Conservation (phyloP, 2,329 filamentous ascomycete genomes). For the Aureobasidium zeae region DNA sequence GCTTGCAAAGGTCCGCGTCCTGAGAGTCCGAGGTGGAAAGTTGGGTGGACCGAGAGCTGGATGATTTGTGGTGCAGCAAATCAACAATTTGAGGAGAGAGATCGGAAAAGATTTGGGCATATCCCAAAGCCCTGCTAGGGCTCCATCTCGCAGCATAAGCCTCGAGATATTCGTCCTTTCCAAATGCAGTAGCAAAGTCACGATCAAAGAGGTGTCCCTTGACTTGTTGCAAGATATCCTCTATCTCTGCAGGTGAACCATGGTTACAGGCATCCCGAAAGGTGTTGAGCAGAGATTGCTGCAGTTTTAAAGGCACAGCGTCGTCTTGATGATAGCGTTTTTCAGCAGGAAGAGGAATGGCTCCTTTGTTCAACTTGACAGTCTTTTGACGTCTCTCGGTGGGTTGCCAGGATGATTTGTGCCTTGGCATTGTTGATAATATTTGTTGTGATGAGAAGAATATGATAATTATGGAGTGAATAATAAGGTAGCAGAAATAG, state of each 20-base stretch:
- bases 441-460: not conserved
- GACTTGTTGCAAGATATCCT: conserved; percentile 61
- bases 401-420: conserved; percentile 13
- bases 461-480: not conserved
- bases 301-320: conserved; percentile 32
- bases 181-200: conserved; percentile 76
- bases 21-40: too few species aligned
- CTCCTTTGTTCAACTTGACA: not conserved
- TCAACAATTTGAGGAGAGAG: conserved; percentile 20
- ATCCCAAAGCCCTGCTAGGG: conserved; percentile 73
- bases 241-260: conserved; percentile 37
- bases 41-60: not conserved
- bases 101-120: conserved; percentile 51
- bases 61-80: not conserved
- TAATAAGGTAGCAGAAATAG: not conserved
- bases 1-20: not conserved
- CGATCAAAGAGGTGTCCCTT: conserved; percentile 80
- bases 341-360: not conserved
- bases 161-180: conserved; percentile 57
- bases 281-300: conserved; percentile 63
- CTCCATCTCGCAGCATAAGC: conserved; percentile 90
- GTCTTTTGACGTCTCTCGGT: not conserved
- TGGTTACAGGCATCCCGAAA: conserved; percentile 57
- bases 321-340: conserved; percentile 6
- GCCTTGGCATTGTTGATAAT: not conserved